Conservation (phyloP, 225 moss, liverwort and hornwort genomes). For the Marchantia polymorpha region DNA sequence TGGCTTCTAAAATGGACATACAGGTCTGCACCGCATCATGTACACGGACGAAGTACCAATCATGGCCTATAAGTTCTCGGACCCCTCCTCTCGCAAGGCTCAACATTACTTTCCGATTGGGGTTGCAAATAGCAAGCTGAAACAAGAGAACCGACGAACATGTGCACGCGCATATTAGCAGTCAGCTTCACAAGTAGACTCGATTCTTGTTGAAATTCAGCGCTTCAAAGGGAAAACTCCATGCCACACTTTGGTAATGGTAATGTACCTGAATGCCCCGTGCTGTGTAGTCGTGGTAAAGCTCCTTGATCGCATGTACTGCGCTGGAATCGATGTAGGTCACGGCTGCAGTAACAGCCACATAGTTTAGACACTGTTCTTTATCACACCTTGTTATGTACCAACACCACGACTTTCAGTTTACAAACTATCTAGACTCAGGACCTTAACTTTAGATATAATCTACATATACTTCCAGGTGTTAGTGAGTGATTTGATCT, state of each 20-base stretch:
- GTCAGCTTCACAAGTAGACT: background rate
- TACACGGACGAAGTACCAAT: constrained; percentile 92
- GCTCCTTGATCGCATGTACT: constrained; percentile 84
- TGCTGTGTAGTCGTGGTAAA: constrained; percentile 66
- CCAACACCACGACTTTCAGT: too few relatives aligned
- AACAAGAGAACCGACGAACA: background rate
- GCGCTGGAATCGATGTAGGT: constrained; percentile 90
- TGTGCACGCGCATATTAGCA: background rate
- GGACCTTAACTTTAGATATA: too few relatives aligned
- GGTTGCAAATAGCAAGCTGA: constrained; percentile 93
- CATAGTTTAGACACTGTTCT: background rate
- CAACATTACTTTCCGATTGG: constrained; percentile 68
- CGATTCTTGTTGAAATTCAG: background rate
- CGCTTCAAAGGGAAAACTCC: too few relatives aligned
- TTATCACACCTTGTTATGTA: too few relatives aligned
- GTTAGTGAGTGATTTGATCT: too few relatives aligned
- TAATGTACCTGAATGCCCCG: constrained; percentile 72
- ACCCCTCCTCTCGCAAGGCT: constrained; percentile 77
- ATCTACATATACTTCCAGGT: too few relatives aligned
- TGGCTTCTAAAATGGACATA: constrained; percentile 21
- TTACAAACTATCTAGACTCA: too few relatives aligned
- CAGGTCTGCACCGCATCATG: constrained; percentile 98
- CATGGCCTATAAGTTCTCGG: constrained; percentile 68
- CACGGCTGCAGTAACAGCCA: constrained; percentile 56
- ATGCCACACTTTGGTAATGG: too few relatives aligned